Base-by-base conservation (phyloP, 169 alveolate genomes). In the Plasmodium relictum region DNA sequence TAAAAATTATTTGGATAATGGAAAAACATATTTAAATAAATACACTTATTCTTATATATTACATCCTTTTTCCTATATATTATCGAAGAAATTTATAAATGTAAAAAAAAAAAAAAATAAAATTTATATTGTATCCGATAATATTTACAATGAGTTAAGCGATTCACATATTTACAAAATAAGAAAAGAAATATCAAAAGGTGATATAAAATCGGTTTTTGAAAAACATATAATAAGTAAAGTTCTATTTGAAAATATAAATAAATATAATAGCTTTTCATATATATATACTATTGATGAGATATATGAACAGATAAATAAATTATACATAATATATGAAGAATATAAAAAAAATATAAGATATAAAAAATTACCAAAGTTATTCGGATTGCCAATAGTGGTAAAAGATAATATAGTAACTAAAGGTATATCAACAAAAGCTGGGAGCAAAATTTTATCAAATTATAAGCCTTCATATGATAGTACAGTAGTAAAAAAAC, bases 401-500 rank as follows among this genome's bases (percentile, higher is more conserved):
- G 18, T 78, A 63, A 78, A 78, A 45, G 89, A 78, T 50, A 78
- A 78, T 18, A 78, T 78, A 48, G 26, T 65, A 44, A 65, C 89
- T 16, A 78, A 58, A 18, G 39, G 52, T 31, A 78, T 78, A 9
- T 78, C 73, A 18, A 78, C 89, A 50, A 56, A 52, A 78, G 73
- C 62, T 83, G 93, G 96, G 0, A 70, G 93, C 39, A 18, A 68
- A 12, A 72, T 91, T 24, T 39, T 93, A 26, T 31, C 42, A 41
- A 92, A 83, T 16, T 93, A 89, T 63, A 66, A 10, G 18, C 88
- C 94, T 18, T 48, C 93, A 10, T 93, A 92, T 74, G 86, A 76
- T 42, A 92, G 94, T 26, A 72, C 88, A 37, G 94, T 90, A 44
- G 94, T 93, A n/a, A 87, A 92, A 45, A 70, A 45, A 62, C 80